A percentile compares a stretch with the other conserved stretches of the same genome.
Evolutionary conservation across 352 stramenopile species (phyloP).

Genomic region (Phytophthora capsici): DNA sequence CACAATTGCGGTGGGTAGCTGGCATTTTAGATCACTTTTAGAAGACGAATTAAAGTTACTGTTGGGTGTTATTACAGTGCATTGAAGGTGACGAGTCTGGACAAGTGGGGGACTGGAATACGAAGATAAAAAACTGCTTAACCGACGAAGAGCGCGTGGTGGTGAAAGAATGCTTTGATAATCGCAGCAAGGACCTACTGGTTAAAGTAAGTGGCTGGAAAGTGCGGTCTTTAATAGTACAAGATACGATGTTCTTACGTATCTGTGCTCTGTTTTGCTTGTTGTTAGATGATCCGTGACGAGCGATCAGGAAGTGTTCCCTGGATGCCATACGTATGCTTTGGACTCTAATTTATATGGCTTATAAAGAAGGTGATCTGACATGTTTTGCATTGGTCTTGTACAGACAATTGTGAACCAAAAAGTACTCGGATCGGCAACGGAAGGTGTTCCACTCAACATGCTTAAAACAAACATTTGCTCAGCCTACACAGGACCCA

Average conservation of each 20-base stretch:
- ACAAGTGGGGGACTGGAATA: constrained; percentile 69
- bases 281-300: constrained; percentile 62
- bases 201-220: constrained; percentile 35
- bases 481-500: constrained; percentile 66
- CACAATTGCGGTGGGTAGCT: constrained; percentile 63
- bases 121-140: constrained; percentile 78
- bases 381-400: background rate
- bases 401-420: constrained; percentile 67
- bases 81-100: constrained; percentile 82
- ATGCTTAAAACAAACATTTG: constrained; percentile 72
- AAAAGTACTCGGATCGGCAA: constrained; percentile 62
- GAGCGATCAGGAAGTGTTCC: constrained; percentile 51
- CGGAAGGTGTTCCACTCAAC: constrained; percentile 61
- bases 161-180: constrained; percentile 69
- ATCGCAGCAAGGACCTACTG: constrained; percentile 59
- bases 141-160: constrained; percentile 58
- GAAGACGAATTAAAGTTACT: background rate
- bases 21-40: background rate
- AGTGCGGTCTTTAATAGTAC: background rate
- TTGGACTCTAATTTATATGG: background rate
- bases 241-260: constrained; percentile 3
- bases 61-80: constrained; percentile 41
- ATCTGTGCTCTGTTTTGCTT: constrained; percentile 1
- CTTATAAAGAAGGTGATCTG: background rate
- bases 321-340: constrained; percentile 84